Evolutionary conservation across 495 filamentous ascomycete genomes (phyloP), one percentile per base, ranked within the genome.

Genomic region (Apodospora peruviana): DNA sequence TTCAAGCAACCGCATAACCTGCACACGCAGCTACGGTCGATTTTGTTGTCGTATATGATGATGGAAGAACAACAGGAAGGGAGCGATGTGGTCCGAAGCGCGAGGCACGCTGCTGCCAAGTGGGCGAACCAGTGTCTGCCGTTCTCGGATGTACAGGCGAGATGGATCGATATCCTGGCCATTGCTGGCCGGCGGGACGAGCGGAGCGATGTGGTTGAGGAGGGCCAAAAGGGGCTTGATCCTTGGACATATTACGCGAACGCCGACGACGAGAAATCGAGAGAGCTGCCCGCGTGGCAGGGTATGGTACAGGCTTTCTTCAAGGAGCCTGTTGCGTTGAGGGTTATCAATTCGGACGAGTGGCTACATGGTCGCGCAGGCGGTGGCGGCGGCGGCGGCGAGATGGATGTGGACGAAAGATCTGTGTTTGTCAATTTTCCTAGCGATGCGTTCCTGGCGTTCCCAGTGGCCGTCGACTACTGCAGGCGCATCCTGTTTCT

Each of bases 61-160:
- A 61, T 77, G 36, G 51, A 73, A 17, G 71, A 80, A 34, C 80
- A 78, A 39, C 68, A 75, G 20, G 73, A 79, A 36, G 80, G 76
- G 29, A 69, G 73, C 39, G 63, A 59, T 17, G 58, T 78, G 11
- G 72, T 80, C 7, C 73, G 89, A 47, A 85, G 81, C 45, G 83
- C 85, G 41, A 82, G 88, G 7, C 91, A 89, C 66, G 80, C 86
- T 17, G 85, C 86, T n/a, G 79, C 93, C 4, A 84, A 90, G 20
- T 96, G 90, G 73, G 86, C 90, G 2, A 96, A 96, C 56, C 75
- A 86, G n/a, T 95, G 89, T 57, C 72, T 98, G 10, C 82, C 84
- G 2, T 96, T 85, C 52, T 73, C 68, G 29, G 88, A 94, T 58
- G 75, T 89, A 11, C 73, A 81, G 18, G 93, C 85, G 34, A 80